Evolutionary conservation across 345 rosid species (phyloP).

Genomic region (Populus alba): DNA sequence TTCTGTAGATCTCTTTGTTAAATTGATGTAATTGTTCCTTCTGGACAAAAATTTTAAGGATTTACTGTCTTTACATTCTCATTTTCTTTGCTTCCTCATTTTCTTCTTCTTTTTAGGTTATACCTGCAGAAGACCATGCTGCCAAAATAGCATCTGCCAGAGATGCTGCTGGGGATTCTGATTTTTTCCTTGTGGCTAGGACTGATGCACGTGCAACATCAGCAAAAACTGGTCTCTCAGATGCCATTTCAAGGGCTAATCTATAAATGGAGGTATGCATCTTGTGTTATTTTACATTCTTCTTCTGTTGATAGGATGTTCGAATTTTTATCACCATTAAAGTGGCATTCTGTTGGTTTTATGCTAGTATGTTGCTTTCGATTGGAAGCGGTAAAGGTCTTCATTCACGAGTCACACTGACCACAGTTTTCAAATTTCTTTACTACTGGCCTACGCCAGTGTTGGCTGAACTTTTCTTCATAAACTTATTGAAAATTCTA

Average conservation of each 20-base stretch:
- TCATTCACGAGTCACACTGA: no score
- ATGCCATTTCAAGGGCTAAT: conserved; percentile 54
- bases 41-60: background rate
- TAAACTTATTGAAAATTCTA: no score
- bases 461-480: no score
- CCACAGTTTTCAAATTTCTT: no score
- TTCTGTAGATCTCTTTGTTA: background rate
- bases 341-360: no score
- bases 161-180: conserved; percentile 51
- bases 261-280: conserved; percentile 47
- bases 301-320: background rate
- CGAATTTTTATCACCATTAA: background rate
- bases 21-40: background rate
- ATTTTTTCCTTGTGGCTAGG: conserved; percentile 55
- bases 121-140: conserved; percentile 57
- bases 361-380: no score
- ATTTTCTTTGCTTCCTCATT: no score
- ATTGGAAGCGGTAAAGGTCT: no score
- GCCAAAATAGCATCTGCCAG: conserved; percentile 52
- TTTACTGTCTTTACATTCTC: background rate
- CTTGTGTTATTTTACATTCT: background rate
- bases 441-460: no score
- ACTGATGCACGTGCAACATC: conserved; percentile 51
- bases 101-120: conserved; percentile 26
- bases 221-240: conserved; percentile 44